These are phyloP conservation scores for Kwoniella dejecticola DNA, from an alignment of 768 basidiomycete species.

Conservation along the genomic window DNA sequence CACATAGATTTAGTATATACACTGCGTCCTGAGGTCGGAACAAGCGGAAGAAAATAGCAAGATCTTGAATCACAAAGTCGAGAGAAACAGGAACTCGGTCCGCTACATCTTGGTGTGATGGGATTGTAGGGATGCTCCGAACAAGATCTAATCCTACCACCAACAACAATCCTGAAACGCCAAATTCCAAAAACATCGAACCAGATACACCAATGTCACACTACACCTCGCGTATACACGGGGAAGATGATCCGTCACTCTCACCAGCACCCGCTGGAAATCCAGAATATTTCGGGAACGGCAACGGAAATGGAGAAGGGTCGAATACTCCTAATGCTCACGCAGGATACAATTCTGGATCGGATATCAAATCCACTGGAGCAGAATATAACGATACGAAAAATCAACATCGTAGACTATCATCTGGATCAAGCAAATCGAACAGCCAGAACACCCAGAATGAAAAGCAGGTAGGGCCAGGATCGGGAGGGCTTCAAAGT, in stretches of 20 bases:
- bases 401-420: constrained; percentile 13
- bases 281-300: background rate
- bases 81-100: too few relatives aligned
- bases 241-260: constrained; percentile 2
- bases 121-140: constrained; percentile 20
- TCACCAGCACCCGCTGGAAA: background rate
- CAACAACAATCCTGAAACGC: constrained; percentile 7
- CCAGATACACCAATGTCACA: constrained; percentile 40
- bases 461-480: background rate
- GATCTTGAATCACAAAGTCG: too few relatives aligned
- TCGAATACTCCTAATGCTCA: constrained; percentile 4
- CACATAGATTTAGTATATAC: too few relatives aligned
- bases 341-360: constrained; percentile 2
- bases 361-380: background rate
- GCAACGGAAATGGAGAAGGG: background rate
- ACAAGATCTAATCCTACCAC: constrained; percentile 16
- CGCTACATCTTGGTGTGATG: too few relatives aligned
- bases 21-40: too few relatives aligned
- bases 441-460: background rate
- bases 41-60: too few relatives aligned
- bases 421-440: background rate
- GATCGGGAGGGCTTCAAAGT: constrained; percentile 16
- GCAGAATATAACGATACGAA: background rate
- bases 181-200: constrained; percentile 10
- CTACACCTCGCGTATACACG: constrained; percentile 27